These are phyloP conservation scores for Helichrysum umbraculigerum DNA, from an alignment of 129 eudicot species.

Conservation along the genomic window DNA sequence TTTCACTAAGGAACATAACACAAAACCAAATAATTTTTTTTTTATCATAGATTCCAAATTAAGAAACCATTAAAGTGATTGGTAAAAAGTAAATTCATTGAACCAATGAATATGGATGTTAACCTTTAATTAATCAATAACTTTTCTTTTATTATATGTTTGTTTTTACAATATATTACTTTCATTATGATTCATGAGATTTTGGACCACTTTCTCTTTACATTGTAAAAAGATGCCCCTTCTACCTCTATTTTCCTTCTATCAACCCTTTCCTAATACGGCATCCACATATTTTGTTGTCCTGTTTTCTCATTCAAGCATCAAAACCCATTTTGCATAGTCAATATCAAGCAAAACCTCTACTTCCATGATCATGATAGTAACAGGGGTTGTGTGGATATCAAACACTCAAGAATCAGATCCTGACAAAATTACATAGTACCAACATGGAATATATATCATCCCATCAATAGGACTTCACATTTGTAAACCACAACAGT, in stretches of 20 bases:
- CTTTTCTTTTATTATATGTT: conserved; percentile 24
- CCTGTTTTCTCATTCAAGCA: conserved; percentile 26
- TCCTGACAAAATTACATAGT: conserved; percentile 27
- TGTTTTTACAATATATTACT: conserved; percentile 22
- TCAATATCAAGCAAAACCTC: conserved; percentile 27
- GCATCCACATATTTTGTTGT: conserved; percentile 23
- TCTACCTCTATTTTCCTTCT: conserved; percentile 29
- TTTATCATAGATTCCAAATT: background rate
- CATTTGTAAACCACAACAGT: background rate
- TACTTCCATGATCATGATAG: conserved; percentile 9
- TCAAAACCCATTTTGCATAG: conserved; percentile 22
- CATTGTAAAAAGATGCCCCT: conserved; percentile 18
- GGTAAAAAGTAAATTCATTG: conserved; percentile 20
- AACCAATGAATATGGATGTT: conserved; percentile 23
- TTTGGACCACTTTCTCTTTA: conserved; percentile 30
- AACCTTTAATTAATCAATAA: conserved; percentile 29
- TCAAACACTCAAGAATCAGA: conserved; percentile 17
- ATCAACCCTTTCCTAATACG: conserved; percentile 24
- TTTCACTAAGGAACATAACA: background rate
- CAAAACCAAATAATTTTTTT: no score
- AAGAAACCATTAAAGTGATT: background rate
- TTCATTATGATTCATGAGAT: conserved; percentile 34
- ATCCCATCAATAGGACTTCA: conserved; percentile 24
- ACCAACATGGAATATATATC: conserved; percentile 26
- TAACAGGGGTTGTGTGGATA: conserved; percentile 13